Percentiles rank a stretch among this genome's conserved stretches.
These are phyloP conservation scores for Leishmania arabica DNA, from an alignment of 208 protist genomes.

Conservation along the genomic window DNA sequence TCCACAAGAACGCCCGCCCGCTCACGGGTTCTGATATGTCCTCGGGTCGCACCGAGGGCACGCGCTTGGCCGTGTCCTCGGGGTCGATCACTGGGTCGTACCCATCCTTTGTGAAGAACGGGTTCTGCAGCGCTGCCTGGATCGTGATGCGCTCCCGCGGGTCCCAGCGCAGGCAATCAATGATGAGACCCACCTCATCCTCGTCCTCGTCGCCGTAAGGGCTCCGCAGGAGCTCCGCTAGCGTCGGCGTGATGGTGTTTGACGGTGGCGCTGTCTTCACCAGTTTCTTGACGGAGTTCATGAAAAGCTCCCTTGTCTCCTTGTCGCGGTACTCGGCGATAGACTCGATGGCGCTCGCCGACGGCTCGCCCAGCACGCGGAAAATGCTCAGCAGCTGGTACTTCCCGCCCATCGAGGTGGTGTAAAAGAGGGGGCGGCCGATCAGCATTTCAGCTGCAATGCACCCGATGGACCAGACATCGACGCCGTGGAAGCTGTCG, in stretches of 20 bases:
- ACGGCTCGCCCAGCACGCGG: constrained; percentile 79
- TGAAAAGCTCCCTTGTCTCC: constrained; percentile 45
- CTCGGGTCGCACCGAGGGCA: constrained; percentile 57
- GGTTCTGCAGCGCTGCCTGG: constrained; percentile 67
- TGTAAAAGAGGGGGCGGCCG: constrained; percentile 84
- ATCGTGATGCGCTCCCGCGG: constrained; percentile 75
- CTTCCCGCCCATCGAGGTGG: constrained; percentile 84
- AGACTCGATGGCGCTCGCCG: constrained; percentile 71
- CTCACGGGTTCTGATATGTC: constrained; percentile 61
- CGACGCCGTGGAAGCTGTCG: constrained; percentile 71
- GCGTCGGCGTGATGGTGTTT: constrained; percentile 5
- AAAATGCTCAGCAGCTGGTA: constrained; percentile 95
- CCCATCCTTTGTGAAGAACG: constrained; percentile 76
- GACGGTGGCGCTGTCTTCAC: constrained; percentile 21
- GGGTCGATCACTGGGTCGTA: constrained; percentile 76
- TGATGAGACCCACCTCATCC: constrained; percentile 76
- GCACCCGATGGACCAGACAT: constrained; percentile 94
- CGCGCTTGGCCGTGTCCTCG: constrained; percentile 50
- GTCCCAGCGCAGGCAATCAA: constrained; percentile 67
- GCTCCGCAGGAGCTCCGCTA: constrained; percentile 51
- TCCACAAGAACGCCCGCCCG: constrained; percentile 78
- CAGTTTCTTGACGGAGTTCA: constrained; percentile 38
- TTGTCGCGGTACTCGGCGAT: constrained; percentile 64
- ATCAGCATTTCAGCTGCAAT: constrained; percentile 92
- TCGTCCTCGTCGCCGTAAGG: constrained; percentile 73